A percentile compares a stretch with the other conserved stretches of the same genome.
Conservation (phyloP, 495 filamentous ascomycete species). For the Trypethelium eluteriae region DNA sequence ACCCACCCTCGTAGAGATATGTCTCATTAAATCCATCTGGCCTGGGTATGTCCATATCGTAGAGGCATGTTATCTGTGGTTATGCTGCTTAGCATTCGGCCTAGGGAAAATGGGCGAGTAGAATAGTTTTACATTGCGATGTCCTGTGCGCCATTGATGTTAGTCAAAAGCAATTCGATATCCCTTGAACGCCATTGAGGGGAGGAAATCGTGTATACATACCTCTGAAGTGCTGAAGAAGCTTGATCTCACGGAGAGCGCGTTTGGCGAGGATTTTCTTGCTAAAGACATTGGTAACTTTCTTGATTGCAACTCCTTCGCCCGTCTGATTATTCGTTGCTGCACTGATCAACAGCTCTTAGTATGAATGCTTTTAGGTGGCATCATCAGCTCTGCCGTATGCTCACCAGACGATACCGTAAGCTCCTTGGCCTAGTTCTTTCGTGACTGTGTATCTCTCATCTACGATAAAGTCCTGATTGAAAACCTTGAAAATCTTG, state of each 20-base stretch:
- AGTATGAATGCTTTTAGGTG: neutral
- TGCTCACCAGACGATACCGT: constrained; percentile 96
- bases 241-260: constrained; percentile 94
- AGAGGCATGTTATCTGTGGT: constrained; percentile 87
- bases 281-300: constrained; percentile 99
- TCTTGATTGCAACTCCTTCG: constrained; percentile 98
- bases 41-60: constrained; percentile 98
- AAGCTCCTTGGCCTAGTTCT: constrained; percentile 95
- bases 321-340: constrained; percentile 84
- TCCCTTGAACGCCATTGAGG: neutral
- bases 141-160: constrained; percentile 29
- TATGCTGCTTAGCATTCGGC: neutral
- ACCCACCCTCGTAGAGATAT: constrained; percentile 90
- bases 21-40: constrained; percentile 99
- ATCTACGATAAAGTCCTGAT: constrained; percentile 98
- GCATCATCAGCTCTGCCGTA: neutral
- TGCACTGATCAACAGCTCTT: constrained; percentile 44
- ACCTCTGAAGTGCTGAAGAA: constrained; percentile 94
- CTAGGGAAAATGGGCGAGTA: constrained; percentile 11
- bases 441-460: constrained; percentile 98
- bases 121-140: constrained; percentile 54
- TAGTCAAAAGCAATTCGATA: neutral
- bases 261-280: constrained; percentile 99
- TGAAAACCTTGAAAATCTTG: constrained; percentile 99
- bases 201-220: constrained; percentile 12